A percentile compares a stretch with the other conserved stretches of the same genome.
These are phyloP conservation scores for Penicillium psychrofluorescens DNA, from an alignment of 495 filamentous ascomycete genomes.

Conservation along the genomic window DNA sequence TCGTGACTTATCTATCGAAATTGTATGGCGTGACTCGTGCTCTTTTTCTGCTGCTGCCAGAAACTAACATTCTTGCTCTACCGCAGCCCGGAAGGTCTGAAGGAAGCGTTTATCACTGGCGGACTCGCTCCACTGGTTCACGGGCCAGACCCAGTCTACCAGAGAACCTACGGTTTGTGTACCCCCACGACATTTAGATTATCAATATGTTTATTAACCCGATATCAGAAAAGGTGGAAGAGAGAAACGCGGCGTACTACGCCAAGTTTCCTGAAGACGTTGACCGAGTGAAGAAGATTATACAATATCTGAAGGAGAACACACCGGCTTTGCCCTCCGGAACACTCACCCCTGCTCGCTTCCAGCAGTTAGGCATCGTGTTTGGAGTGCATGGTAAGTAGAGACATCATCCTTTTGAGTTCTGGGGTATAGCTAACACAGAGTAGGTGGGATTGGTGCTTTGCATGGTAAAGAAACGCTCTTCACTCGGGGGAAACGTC, in stretches of 20 bases:
- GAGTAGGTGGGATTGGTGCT: conserved; percentile 53
- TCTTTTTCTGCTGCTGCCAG: background rate
- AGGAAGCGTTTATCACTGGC: conserved; percentile 76
- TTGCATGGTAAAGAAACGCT: conserved; percentile 47
- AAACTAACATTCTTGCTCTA: background rate
- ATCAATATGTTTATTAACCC: conserved; percentile 2
- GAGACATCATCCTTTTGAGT: background rate
- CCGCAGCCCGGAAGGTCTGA: conserved; percentile 59
- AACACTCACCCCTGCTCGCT: conserved; percentile 56
- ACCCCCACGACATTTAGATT: background rate
- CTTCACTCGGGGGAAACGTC: background rate
- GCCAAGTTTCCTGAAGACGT: conserved; percentile 78
- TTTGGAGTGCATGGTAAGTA: conserved; percentile 68
- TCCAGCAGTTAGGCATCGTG: conserved; percentile 66
- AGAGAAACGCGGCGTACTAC: conserved; percentile 72
- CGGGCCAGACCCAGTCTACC: conserved; percentile 69
- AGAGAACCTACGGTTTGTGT: conserved; percentile 51
- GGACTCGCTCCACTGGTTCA: conserved; percentile 71
- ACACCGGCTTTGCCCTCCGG: conserved; percentile 58
- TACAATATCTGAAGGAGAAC: conserved; percentile 52
- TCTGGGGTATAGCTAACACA: conserved; percentile 7
- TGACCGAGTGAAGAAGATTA: conserved; percentile 58
- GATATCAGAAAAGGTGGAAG: conserved; percentile 46
- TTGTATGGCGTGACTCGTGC: conserved; percentile 36
- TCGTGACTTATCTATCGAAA: conserved; percentile 71